These are phyloP conservation scores for Penicillium sp. DNA, from an alignment of 2,329 filamentous ascomycete genomes.

Conservation along the genomic window DNA sequence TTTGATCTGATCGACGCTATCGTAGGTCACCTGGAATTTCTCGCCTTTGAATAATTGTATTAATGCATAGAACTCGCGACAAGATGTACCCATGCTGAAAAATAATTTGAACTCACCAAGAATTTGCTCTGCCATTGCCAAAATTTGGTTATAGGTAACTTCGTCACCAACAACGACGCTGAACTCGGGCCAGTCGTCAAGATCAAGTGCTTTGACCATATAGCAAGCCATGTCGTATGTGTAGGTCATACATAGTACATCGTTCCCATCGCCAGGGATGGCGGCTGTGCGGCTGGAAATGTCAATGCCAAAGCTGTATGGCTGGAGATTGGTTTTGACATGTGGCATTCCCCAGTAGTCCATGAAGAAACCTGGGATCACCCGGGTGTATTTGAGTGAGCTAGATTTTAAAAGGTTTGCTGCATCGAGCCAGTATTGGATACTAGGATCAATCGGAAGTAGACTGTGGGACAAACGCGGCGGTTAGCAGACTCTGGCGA, in stretches of 20 bases:
- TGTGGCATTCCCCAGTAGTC: constrained; percentile 51
- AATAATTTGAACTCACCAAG: constrained; percentile 38
- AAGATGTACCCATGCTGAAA: no score
- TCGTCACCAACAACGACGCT: constrained; percentile 45
- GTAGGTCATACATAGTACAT: constrained; percentile 52
- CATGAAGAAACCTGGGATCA: constrained; percentile 51
- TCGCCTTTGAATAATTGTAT: no score
- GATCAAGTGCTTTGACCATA: constrained; percentile 47
- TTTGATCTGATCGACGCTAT: constrained; percentile 39
- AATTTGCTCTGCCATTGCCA: constrained; percentile 49
- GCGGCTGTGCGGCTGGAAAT: constrained; percentile 50
- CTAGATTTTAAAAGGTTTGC: constrained; percentile 36
- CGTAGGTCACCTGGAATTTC: constrained; percentile 41
- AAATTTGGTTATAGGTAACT: constrained; percentile 51
- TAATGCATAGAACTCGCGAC: no score
- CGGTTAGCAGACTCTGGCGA: background rate
- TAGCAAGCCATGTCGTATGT: constrained; percentile 55
- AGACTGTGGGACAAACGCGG: constrained; percentile 19
- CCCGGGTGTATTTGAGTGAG: constrained; percentile 43
- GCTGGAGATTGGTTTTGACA: constrained; percentile 44
- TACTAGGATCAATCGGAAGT: constrained; percentile 34
- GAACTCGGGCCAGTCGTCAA: constrained; percentile 51
- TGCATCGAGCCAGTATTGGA: constrained; percentile 35
- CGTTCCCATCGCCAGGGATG: constrained; percentile 56
- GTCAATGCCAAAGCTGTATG: constrained; percentile 50